phyloP scores from a whole-genome alignment of 257 asterid species.

The Phtheirospermum japonicum region DNA sequence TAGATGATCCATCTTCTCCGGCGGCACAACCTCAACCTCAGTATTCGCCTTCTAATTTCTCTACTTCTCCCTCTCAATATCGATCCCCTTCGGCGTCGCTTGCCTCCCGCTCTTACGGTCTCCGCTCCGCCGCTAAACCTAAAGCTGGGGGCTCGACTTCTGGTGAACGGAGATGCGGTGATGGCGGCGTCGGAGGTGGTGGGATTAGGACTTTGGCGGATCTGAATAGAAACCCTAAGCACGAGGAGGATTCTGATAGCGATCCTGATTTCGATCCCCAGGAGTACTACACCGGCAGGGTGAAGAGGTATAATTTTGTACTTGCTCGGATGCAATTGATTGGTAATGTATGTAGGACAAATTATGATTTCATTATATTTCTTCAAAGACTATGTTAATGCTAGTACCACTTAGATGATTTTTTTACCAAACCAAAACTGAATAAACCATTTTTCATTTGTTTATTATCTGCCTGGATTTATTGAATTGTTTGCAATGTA shows the following conservation, averaged over 20 bases:
- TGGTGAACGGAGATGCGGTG: constrained; percentile 37
- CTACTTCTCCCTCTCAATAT: constrained; percentile 42
- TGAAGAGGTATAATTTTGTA: constrained; percentile 52
- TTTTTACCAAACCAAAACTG: constrained; percentile 33
- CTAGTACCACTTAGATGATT: constrained; percentile 31
- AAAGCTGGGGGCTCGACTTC: constrained; percentile 29
- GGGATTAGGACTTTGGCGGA: constrained; percentile 65
- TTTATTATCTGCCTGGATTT: background rate
- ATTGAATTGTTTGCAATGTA: background rate
- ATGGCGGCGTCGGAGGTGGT: constrained; percentile 30
- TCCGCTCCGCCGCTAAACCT: no score
- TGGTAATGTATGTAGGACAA: no score
- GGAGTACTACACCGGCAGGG: constrained; percentile 81
- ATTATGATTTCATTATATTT: background rate
- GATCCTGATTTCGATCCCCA: constrained; percentile 75
- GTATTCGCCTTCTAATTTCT: constrained; percentile 40
- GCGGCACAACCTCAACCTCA: constrained; percentile 33
- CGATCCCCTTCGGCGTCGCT: constrained; percentile 52
- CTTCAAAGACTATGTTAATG: constrained; percentile 4
- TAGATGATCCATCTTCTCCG: constrained; percentile 25
- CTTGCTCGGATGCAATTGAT: no score
- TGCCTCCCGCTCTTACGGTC: constrained; percentile 40
- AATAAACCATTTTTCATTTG: constrained; percentile 9
- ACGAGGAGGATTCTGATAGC: constrained; percentile 48
- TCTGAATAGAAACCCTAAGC: constrained; percentile 49